Conservation (phyloP, 2,329 filamentous ascomycete species). For the Hortaea werneckii region DNA sequence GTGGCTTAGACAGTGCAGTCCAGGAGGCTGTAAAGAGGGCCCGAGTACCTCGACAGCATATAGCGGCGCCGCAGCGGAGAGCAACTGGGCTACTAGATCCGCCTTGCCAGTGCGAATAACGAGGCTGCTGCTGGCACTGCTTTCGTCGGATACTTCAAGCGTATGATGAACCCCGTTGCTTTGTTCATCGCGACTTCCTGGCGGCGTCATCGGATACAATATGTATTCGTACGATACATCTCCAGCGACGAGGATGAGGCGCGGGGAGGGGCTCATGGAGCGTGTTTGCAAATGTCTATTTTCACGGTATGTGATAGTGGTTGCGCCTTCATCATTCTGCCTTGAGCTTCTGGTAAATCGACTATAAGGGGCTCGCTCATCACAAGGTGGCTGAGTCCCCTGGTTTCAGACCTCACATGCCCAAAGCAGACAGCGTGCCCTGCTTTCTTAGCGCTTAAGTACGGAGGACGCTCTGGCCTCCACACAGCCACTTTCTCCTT, state of each 20-base stretch:
- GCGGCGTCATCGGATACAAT: slow-evolving; percentile 17
- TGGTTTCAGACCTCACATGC: too few relatives aligned
- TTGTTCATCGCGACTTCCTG: background rate
- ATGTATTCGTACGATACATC: slow-evolving; percentile 25
- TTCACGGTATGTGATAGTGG: too few relatives aligned
- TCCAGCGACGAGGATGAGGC: slow-evolving; percentile 22
- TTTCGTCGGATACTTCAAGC: slow-evolving; percentile 4
- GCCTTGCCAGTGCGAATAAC: slow-evolving; percentile 22
- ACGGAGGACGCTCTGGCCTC: too few relatives aligned
- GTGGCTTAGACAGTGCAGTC: slow-evolving; percentile 18
- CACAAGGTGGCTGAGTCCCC: too few relatives aligned
- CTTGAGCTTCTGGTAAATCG: too few relatives aligned
- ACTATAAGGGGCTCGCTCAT: too few relatives aligned
- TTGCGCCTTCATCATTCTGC: too few relatives aligned
- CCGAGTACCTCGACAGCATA: slow-evolving; percentile 21
- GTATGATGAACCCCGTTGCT: background rate
- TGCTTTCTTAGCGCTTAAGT: too few relatives aligned
- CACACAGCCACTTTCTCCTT: too few relatives aligned
- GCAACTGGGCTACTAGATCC: slow-evolving; percentile 23
- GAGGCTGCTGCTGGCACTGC: slow-evolving; percentile 13
- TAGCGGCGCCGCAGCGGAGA: slow-evolving; percentile 22
- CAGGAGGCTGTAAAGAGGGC: slow-evolving; percentile 16
- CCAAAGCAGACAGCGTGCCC: too few relatives aligned
- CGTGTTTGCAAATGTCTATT: too few relatives aligned
- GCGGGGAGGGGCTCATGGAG: slow-evolving; percentile 1